A percentile compares a stretch with the other conserved stretches of the same genome.
phyloP scores from a whole-genome alignment of 495 filamentous ascomycete genomes.

The Aspergillus saccharolyticus region DNA sequence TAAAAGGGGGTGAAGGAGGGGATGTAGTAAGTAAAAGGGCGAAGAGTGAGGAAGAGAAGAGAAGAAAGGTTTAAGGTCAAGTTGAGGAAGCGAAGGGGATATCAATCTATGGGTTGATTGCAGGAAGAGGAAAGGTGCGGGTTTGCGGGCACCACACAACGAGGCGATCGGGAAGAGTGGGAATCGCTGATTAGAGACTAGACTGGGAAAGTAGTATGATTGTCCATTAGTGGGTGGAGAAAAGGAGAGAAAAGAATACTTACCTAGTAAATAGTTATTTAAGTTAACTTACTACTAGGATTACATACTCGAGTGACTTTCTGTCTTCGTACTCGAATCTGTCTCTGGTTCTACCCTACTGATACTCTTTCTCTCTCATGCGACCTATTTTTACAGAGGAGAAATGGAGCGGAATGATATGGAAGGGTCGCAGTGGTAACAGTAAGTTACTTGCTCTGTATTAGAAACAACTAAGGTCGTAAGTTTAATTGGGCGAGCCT shows the following conservation, averaged over 20 bases:
- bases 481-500: no score
- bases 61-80: background rate
- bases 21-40: background rate
- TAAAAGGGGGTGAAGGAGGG: conserved; percentile 2
- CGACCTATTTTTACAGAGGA: no score
- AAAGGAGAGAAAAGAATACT: background rate
- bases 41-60: background rate
- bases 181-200: background rate
- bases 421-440: background rate
- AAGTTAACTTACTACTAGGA: no score
- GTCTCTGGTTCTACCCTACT: no score
- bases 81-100: background rate
- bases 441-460: background rate
- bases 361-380: no score
- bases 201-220: conserved; percentile 1
- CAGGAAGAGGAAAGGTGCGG: conserved; percentile 5
- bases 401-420: background rate
- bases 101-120: background rate
- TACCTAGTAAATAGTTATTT: no score
- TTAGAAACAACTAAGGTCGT: no score
- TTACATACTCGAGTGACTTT: background rate
- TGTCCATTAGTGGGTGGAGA: background rate
- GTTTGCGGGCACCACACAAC: background rate
- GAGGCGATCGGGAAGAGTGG: conserved; percentile 1
- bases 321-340: no score